phyloP scores from a whole-genome alignment of 208 protist genomes.

The Crithidia acanthocephali region DNA sequence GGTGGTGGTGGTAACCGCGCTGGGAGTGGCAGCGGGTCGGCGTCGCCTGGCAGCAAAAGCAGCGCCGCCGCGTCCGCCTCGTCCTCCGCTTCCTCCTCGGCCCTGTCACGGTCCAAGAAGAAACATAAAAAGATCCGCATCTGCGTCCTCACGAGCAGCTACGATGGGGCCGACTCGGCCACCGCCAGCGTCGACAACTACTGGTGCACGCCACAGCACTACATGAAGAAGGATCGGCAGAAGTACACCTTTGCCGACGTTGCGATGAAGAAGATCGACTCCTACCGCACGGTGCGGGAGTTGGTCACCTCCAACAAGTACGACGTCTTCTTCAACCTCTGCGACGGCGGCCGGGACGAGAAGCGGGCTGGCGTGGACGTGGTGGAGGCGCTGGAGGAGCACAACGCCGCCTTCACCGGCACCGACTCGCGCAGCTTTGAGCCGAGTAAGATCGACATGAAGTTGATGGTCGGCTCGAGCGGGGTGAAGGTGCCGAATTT shows the following conservation, averaged over 20 bases:
- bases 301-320: constrained; percentile 83
- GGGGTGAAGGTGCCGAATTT: constrained; percentile 85
- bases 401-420: constrained; percentile 90
- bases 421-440: constrained; percentile 87
- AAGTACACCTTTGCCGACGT: constrained; percentile 77
- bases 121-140: constrained; percentile 56
- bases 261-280: constrained; percentile 73
- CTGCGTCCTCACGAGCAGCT: constrained; percentile 88
- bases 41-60: neutral
- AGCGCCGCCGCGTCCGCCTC: neutral
- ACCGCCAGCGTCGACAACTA: constrained; percentile 83
- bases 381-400: constrained; percentile 81
- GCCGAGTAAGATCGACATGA: constrained; percentile 92
- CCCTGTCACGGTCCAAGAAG: constrained; percentile 19
- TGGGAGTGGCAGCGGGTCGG: neutral
- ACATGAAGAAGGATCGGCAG: constrained; percentile 71
- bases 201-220: constrained; percentile 81
- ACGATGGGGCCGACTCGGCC: constrained; percentile 75
- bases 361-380: constrained; percentile 86
- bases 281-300: constrained; percentile 73
- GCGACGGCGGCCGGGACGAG: constrained; percentile 86
- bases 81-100: neutral
- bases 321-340: constrained; percentile 92
- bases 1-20: neutral
- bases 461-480: constrained; percentile 78